Percentiles rank a stretch among this genome's conserved stretches.
Conservation (phyloP, 192 early-diverging fungal species). For the Backusella luteola region DNA sequence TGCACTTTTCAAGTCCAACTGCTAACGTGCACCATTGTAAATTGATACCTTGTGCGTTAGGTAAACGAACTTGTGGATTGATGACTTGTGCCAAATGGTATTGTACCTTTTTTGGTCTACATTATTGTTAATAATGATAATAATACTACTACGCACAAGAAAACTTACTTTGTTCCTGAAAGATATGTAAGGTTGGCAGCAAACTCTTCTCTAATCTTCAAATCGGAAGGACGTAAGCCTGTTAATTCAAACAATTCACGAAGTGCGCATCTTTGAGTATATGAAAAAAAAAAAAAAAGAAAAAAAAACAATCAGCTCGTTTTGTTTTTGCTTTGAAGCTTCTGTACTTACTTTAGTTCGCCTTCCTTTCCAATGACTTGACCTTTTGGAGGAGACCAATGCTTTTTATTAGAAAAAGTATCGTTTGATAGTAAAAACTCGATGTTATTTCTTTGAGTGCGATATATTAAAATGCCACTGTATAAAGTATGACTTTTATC, state of each 20-base stretch:
- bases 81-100: slow-evolving; percentile 76
- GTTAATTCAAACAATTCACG: slow-evolving; percentile 74
- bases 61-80: slow-evolving; percentile 55
- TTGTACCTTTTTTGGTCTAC: slow-evolving; percentile 74
- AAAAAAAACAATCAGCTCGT: not conserved
- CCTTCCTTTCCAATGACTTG: slow-evolving; percentile 75
- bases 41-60: slow-evolving; percentile 67
- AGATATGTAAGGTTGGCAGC: slow-evolving; percentile 79
- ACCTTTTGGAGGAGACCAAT: slow-evolving; percentile 86
- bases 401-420: slow-evolving; percentile 72
- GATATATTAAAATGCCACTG: slow-evolving; percentile 71
- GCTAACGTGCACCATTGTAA: slow-evolving; percentile 69
- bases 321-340: not conserved
- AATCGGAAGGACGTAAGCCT: slow-evolving; percentile 66
- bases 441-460: slow-evolving; percentile 56
- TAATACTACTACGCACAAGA: not conserved
- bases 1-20: slow-evolving; percentile 62
- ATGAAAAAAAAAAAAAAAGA: slow-evolving; percentile 4
- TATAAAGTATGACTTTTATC: slow-evolving; percentile 47
- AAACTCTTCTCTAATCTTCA: slow-evolving; percentile 71
- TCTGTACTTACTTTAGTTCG: slow-evolving; percentile 69
- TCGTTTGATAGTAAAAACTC: slow-evolving; percentile 87
- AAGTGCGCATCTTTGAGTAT: slow-evolving; percentile 65
- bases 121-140: not conserved
- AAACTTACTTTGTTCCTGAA: slow-evolving; percentile 60